Evolutionary conservation across 345 rosid species (phyloP).

Genomic region (Carallia pectinifolia): DNA sequence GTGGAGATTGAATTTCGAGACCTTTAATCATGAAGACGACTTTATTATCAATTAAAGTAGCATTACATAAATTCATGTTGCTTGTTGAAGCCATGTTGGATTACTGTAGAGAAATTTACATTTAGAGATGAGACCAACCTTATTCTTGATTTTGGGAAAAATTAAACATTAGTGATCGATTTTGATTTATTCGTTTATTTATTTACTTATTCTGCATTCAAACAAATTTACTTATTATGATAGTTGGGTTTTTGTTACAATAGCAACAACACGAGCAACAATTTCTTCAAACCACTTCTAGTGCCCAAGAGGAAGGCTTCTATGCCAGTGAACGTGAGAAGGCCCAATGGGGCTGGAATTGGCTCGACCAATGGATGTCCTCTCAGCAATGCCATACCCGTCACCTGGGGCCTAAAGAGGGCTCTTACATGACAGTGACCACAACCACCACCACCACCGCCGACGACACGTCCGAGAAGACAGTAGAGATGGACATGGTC

Average conservation of each 20-base stretch:
- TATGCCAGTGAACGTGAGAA: conserved; percentile 42
- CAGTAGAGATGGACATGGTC: conserved; percentile 67
- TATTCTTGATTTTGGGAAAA: too few relatives aligned
- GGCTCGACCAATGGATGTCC: conserved; percentile 95
- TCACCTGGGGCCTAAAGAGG: conserved; percentile 44
- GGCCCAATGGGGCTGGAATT: conserved; percentile 83
- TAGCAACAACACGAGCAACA: conserved; percentile 39
- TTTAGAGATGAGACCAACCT: too few relatives aligned
- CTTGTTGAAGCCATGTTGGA: too few relatives aligned
- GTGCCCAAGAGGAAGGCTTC: conserved; percentile 36
- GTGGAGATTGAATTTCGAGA: too few relatives aligned
- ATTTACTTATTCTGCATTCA: too few relatives aligned
- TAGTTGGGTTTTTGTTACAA: not conserved
- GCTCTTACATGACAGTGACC: conserved; percentile 49
- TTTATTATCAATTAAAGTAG: too few relatives aligned
- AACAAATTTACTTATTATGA: too few relatives aligned
- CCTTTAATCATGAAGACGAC: too few relatives aligned
- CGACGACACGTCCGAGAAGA: conserved; percentile 77
- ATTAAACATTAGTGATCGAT: too few relatives aligned
- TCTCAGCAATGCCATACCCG: conserved; percentile 43
- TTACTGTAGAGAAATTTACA: too few relatives aligned
- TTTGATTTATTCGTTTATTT: too few relatives aligned
- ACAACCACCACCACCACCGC: conserved; percentile 4
- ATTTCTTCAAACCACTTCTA: conserved; percentile 20
- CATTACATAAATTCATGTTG: too few relatives aligned